A percentile compares a stretch with the other conserved stretches of the same genome.
Conservation (phyloP, 257 asterid genomes). For the Cinchona pubescens region DNA sequence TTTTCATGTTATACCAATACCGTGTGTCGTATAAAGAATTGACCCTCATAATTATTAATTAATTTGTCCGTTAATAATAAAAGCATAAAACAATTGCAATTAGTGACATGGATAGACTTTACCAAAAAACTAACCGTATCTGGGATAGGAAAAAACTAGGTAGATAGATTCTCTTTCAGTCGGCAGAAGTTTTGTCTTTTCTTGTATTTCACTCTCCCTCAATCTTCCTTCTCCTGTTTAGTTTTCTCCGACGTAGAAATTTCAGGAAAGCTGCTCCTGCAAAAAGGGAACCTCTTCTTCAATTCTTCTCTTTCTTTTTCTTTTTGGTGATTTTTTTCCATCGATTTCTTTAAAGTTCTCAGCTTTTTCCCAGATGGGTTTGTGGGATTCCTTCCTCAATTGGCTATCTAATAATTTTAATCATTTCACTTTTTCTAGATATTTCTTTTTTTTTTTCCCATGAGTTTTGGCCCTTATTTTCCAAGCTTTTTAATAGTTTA, state of each 20-base stretch:
- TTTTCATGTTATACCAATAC: too few species aligned
- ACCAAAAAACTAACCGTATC: not conserved
- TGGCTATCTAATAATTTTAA: constrained; percentile 97
- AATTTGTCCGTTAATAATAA: too few species aligned
- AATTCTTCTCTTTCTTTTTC: not conserved
- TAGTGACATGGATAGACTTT: too few species aligned
- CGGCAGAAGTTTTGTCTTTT: constrained; percentile 3
- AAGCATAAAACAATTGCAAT: too few species aligned
- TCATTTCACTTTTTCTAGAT: too few species aligned
- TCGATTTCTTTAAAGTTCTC: constrained; percentile 10
- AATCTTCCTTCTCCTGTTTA: not conserved
- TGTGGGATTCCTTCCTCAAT: constrained; percentile 74
- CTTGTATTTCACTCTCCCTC: not conserved
- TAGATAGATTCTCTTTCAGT: constrained; percentile 7
- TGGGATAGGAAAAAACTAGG: too few species aligned
- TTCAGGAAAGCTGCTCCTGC: not conserved
- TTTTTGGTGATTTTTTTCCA: not conserved
- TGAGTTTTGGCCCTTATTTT: not conserved
- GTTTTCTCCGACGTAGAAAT: not conserved
- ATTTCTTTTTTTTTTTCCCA: not conserved
- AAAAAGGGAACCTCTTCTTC: not conserved
- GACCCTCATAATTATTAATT: too few species aligned
- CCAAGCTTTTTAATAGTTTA: not conserved
- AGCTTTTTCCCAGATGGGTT: constrained; percentile 50
- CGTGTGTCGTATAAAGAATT: too few species aligned